Conservation (phyloP, 2,329 filamentous ascomycete species). For the Cladorrhinum sp. region DNA sequence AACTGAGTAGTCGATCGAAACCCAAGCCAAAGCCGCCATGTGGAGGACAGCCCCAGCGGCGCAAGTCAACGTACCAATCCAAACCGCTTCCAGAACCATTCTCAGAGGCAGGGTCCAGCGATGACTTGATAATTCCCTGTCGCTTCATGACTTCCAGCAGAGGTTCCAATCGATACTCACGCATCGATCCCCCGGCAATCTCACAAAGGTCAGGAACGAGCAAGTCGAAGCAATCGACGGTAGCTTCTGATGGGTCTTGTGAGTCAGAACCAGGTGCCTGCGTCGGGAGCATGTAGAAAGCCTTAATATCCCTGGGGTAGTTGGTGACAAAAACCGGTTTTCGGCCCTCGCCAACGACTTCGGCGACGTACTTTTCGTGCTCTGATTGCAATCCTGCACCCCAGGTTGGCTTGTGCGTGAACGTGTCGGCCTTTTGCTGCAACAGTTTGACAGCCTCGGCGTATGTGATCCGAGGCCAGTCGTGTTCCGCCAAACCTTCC, state of each 20-base stretch:
- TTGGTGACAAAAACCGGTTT: constrained; percentile 87
- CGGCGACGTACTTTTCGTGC: constrained; percentile 86
- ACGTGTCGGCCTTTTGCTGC: constrained; percentile 56
- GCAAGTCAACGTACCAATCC: constrained; percentile 84
- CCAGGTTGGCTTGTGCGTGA: constrained; percentile 69
- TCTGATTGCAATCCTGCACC: constrained; percentile 77
- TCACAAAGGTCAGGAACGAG: constrained; percentile 83
- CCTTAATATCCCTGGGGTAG: constrained; percentile 85
- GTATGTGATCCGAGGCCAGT: constrained; percentile 84
- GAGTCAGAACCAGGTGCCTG: constrained; percentile 6
- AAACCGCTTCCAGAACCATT: constrained; percentile 41
- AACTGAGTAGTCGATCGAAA: constrained; percentile 82
- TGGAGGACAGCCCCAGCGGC: constrained; percentile 85
- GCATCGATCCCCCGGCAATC: constrained; percentile 83
- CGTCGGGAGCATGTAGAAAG: constrained; percentile 66
- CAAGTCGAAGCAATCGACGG: constrained; percentile 88
- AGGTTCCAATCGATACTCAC: constrained; percentile 71
- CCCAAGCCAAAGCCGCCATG: constrained; percentile 90
- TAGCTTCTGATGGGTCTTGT: constrained; percentile 34
- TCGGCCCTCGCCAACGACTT: constrained; percentile 44
- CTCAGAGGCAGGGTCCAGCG: constrained; percentile 18
- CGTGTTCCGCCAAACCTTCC: constrained; percentile 57
- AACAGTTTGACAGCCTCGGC: constrained; percentile 71
- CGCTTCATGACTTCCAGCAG: constrained; percentile 69
- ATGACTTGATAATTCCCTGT: constrained; percentile 56